phyloP scores from a whole-genome alignment of 495 filamentous ascomycete genomes.

The Aspergillus mulundensis region DNA sequence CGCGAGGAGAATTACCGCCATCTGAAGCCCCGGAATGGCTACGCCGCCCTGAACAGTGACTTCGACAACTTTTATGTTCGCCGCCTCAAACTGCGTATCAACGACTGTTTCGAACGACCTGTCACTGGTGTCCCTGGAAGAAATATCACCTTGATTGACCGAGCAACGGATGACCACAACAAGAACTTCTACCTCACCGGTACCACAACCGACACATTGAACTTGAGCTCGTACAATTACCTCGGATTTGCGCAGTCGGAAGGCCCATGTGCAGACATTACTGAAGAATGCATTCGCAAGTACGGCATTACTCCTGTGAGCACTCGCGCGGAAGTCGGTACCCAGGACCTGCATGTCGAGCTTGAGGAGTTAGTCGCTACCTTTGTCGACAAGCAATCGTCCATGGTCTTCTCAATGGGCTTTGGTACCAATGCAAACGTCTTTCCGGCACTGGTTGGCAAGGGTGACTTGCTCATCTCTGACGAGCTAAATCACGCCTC shows the following conservation, averaged over 20 bases:
- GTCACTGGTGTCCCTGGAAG: conserved; percentile 91
- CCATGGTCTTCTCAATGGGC: conserved; percentile 98
- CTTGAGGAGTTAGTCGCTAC: conserved; percentile 84
- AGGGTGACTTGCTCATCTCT: conserved; percentile 88
- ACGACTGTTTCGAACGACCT: conserved; percentile 92
- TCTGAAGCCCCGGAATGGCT: conserved; percentile 77
- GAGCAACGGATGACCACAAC: conserved; percentile 84
- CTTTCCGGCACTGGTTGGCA: conserved; percentile 86
- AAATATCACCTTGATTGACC: conserved; percentile 87
- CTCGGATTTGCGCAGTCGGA: conserved; percentile 98
- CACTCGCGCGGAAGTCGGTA: conserved; percentile 78
- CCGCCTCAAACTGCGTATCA: conserved; percentile 86
- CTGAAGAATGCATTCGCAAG: conserved; percentile 78
- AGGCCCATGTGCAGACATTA: conserved; percentile 90
- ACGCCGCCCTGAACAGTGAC: conserved; percentile 95
- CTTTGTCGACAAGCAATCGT: conserved; percentile 88
- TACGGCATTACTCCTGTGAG: conserved; percentile 79
- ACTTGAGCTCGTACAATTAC: conserved; percentile 99
- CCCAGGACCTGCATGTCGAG: conserved; percentile 79
- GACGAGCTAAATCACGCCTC: conserved; percentile 98
- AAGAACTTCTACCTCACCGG: conserved; percentile 81
- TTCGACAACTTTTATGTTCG: conserved; percentile 99
- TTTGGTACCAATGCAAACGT: conserved; percentile 90
- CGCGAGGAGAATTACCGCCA: conserved; percentile 78
- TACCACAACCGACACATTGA: conserved; percentile 90